Base-by-base conservation (phyloP, 2,329 filamentous ascomycete species). In the Calonectria montana region DNA sequence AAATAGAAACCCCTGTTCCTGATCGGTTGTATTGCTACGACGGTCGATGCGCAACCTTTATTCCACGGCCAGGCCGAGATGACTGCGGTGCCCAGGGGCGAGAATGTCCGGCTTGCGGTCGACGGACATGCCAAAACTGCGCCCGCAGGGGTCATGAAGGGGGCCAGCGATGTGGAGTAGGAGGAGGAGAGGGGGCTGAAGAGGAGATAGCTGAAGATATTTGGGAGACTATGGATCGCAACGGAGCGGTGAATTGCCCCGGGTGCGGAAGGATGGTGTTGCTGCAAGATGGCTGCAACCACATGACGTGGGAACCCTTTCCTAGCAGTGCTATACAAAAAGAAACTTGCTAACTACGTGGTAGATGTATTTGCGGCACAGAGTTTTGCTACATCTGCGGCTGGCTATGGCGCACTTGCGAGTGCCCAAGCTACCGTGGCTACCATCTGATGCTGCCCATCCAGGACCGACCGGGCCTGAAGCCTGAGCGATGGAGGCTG, bases 361-460 rank as follows among this genome's bases (percentile, higher is more conserved):
- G 16, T 39, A 75, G 71, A 21, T 90, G 88, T 62, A 79, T 63
- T 1, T 91, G 88, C 62, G 76, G 82, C 0, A 76, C 81, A 0
- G 35, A 89, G n/a, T 90, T 89, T 74, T 90, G 88, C 74, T 89
- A 88, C 45, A 18, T 79, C 0, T 90, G 88, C 48, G 87, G 87
- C 18, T 25, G 5, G 16, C 21, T 0, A 3, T 88, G 87, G 87
- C 85, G 83, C 29, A 80, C 53, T 0, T 88, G 85, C 31, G 0
- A 0, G 0, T 89, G 87, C 65, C 70, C 43, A 2, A 1, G 7
- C 1, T 73, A 72, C 1, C 69, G 62, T 2, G 37, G 47, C 10
- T 64, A 61, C 13, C 12, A 79, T 1, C 43, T 15, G 0, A 72
- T 75, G 68, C 43, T 75, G 2, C 70, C 67, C 1, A 57, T 78